Percentiles rank a stretch among this genome's conserved stretches.
Evolutionary conservation across 1,139 yeast species (phyloP).

Genomic region (Magnusiomyces starmeri): DNA sequence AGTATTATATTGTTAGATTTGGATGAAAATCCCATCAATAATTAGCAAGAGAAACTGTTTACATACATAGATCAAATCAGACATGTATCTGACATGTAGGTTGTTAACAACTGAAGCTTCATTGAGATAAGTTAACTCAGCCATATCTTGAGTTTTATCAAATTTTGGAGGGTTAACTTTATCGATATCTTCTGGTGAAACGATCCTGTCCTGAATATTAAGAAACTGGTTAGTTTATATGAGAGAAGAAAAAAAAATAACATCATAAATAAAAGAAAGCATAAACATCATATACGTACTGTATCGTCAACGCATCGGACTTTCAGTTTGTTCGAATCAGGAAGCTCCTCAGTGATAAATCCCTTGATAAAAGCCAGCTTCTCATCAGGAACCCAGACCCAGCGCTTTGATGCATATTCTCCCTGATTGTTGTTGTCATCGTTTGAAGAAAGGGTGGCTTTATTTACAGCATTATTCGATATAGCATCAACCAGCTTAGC

Average conservation of each 20-base stretch:
- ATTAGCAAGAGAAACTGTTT: constrained; percentile 36
- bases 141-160: constrained; percentile 91
- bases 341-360: constrained; percentile 47
- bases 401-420: constrained; percentile 47
- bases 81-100: constrained; percentile 64
- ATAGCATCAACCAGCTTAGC: constrained; percentile 4
- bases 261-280: neutral
- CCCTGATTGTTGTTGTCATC: constrained; percentile 33
- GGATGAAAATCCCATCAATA: constrained; percentile 19
- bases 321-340: constrained; percentile 44
- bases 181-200: constrained; percentile 46
- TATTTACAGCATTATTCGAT: neutral
- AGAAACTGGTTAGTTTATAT: neutral
- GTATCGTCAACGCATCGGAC: constrained; percentile 48
- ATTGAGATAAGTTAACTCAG: constrained; percentile 85
- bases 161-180: constrained; percentile 82
- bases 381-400: constrained; percentile 84
- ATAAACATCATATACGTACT: constrained; percentile 28
- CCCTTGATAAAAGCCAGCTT: constrained; percentile 62
- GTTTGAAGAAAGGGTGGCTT: constrained; percentile 15
- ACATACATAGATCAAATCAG: constrained; percentile 60
- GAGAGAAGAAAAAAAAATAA: neutral
- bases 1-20: constrained; percentile 5
- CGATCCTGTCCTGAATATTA: constrained; percentile 38
- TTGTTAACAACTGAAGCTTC: constrained; percentile 92